Conservation (phyloP, 148 eudicot genomes). For the Camellia sinensis region DNA sequence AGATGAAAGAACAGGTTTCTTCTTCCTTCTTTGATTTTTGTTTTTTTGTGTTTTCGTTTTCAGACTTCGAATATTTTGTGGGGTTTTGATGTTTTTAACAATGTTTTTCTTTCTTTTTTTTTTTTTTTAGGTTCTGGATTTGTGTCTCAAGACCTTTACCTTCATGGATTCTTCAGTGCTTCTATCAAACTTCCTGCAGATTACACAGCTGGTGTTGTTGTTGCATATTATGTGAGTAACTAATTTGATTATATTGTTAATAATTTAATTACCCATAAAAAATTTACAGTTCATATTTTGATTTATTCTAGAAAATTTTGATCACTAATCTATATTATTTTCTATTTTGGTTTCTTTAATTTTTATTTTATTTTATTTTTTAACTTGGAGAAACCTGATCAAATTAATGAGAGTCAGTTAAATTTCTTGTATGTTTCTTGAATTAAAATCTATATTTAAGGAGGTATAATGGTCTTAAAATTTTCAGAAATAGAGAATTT, state of each 20-base stretch:
- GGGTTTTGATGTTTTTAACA: conserved; percentile 1
- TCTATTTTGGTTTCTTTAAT: not conserved
- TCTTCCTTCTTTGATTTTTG: not conserved
- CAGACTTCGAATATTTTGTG: not conserved
- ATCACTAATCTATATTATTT: not conserved
- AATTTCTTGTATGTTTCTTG: not conserved
- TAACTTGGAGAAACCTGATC: not conserved
- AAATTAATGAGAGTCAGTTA: not conserved
- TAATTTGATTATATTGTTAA: not conserved
- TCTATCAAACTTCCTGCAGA: conserved; percentile 85
- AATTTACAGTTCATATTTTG: not conserved
- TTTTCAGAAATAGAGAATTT: not conserved
- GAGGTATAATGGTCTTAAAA: not conserved
- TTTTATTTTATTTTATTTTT: too few relatives aligned
- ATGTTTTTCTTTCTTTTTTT: not conserved
- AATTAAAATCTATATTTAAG: not conserved
- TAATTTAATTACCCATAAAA: not conserved
- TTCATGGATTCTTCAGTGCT: conserved; percentile 90
- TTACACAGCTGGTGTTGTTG: conserved; percentile 96
- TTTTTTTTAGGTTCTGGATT: conserved; percentile 71
- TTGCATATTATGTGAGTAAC: conserved; percentile 82
- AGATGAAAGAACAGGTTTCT: conserved; percentile 77
- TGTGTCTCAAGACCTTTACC: conserved; percentile 75
- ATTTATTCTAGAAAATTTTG: not conserved
- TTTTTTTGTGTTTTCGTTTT: conserved; percentile 4